A percentile compares a stretch with the other conserved stretches of the same genome.
Evolutionary conservation across 345 rosid species (phyloP).

Genomic region (Crucihimalaya himalaica): DNA sequence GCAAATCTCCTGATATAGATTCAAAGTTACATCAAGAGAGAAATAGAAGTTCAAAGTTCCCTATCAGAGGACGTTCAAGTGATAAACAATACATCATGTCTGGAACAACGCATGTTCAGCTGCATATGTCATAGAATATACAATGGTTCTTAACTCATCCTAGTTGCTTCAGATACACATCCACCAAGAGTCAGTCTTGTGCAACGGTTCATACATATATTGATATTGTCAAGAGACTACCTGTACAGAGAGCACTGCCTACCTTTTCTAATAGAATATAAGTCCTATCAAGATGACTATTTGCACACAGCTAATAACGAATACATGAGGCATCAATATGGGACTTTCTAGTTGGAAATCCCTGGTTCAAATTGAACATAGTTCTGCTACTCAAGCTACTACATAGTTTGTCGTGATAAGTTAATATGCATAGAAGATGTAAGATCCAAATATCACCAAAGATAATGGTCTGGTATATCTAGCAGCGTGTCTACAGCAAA

Average conservation of each 20-base stretch:
- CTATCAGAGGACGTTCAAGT: conserved; percentile 9
- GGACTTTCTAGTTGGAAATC: neutral
- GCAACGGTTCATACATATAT: neutral
- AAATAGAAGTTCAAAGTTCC: conserved; percentile 1
- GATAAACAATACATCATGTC: conserved; percentile 16
- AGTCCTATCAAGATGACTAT: conserved; percentile 8
- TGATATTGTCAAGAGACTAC: neutral
- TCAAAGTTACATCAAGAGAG: conserved; percentile 19
- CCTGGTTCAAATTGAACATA: neutral
- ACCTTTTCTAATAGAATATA: neutral
- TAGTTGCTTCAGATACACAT: conserved; percentile 1
- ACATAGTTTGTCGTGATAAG: conserved; percentile 6
- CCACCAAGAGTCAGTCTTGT: neutral
- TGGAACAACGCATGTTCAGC: neutral
- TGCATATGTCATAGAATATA: neutral
- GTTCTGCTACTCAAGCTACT: conserved; percentile 2
- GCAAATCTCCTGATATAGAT: conserved; percentile 61
- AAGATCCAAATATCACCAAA: conserved; percentile 14
- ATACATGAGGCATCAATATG: neutral
- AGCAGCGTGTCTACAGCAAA: neutral
- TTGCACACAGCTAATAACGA: conserved; percentile 6
- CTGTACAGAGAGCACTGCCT: neutral
- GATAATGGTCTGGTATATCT: neutral
- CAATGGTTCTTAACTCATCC: neutral
- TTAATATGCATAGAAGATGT: neutral